phyloP scores from a whole-genome alignment of 192 early-diverging fungal genomes.

The Linnemannia hyalina region DNA sequence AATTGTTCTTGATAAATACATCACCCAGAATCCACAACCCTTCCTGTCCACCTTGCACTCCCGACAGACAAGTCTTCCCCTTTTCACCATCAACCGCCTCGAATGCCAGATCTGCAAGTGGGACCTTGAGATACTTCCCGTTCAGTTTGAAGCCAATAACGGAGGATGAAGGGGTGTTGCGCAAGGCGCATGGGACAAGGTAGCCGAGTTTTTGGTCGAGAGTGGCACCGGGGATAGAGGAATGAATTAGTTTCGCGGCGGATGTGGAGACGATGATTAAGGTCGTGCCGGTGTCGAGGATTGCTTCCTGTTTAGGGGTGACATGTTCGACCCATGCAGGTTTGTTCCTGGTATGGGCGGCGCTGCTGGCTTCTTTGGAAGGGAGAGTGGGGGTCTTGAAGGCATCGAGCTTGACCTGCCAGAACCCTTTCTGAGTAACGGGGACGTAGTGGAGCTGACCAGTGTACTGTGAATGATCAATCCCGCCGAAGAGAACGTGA shows the following conservation, averaged over 20 bases:
- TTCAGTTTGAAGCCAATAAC: slow-evolving; percentile 41
- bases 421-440: slow-evolving; percentile 63
- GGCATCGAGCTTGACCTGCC: slow-evolving; percentile 64
- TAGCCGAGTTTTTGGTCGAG: background rate
- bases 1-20: slow-evolving; percentile 74
- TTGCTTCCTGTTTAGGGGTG: slow-evolving; percentile 36
- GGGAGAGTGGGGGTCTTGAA: slow-evolving; percentile 29
- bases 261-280: slow-evolving; percentile 64
- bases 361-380: background rate
- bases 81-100: slow-evolving; percentile 4
- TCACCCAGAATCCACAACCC: slow-evolving; percentile 68
- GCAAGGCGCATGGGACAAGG: slow-evolving; percentile 13
- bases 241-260: slow-evolving; percentile 63
- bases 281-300: slow-evolving; percentile 77
- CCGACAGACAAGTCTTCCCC: slow-evolving; percentile 2
- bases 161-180: background rate
- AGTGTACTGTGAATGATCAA: slow-evolving; percentile 58
- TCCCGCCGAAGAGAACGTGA: slow-evolving; percentile 66
- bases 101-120: slow-evolving; percentile 49
- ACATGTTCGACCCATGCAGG: slow-evolving; percentile 12
- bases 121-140: slow-evolving; percentile 43
- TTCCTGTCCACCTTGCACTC: slow-evolving; percentile 42
- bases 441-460: slow-evolving; percentile 66
- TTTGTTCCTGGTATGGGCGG: background rate
- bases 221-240: slow-evolving; percentile 6